phyloP scores from a whole-genome alignment of 179 eudicot genomes.

The Drosera spatulata region DNA sequence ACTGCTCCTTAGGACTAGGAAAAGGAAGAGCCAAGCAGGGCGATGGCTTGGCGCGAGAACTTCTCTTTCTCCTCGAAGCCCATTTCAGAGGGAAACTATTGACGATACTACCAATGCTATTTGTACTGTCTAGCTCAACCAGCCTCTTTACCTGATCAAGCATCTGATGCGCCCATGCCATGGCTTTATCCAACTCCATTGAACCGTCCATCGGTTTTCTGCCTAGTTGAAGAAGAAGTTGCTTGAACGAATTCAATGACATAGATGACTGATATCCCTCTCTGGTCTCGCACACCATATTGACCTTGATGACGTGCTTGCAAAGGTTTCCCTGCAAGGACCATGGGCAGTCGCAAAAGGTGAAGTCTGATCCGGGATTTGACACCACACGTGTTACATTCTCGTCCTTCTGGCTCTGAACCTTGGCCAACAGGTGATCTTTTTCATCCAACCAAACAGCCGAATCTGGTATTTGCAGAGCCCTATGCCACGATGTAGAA shows the following conservation, averaged over 20 bases:
- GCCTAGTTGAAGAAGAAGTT: conserved; percentile 32
- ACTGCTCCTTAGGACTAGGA: no score
- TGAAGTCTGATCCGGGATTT: conserved; percentile 86
- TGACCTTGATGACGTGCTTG: conserved; percentile 86
- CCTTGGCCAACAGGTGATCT: conserved; percentile 41
- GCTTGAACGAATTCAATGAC: conserved; percentile 54
- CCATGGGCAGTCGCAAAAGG: conserved; percentile 94
- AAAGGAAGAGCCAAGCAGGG: conserved; percentile 14
- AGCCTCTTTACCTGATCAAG: conserved; percentile 55
- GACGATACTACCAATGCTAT: conserved; percentile 41
- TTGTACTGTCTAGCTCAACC: conserved; percentile 42
- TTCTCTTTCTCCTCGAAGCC: conserved; percentile 51
- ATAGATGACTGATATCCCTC: conserved; percentile 31
- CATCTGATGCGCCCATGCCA: conserved; percentile 65
- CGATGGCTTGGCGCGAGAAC: conserved; percentile 28
- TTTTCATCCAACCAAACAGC: conserved; percentile 46
- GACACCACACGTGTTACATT: conserved; percentile 33
- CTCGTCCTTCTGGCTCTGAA: conserved; percentile 55
- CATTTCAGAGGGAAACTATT: conserved; percentile 54
- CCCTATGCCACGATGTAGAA: conserved; percentile 87
- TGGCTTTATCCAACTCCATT: conserved; percentile 56
- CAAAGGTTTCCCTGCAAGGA: conserved; percentile 78
- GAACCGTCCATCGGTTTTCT: conserved; percentile 71
- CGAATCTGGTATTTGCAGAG: conserved; percentile 62
- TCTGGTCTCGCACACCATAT: conserved; percentile 46